Evolutionary conservation across 805 yeast genomes (phyloP).

Genomic region (Candida adriatica): DNA sequence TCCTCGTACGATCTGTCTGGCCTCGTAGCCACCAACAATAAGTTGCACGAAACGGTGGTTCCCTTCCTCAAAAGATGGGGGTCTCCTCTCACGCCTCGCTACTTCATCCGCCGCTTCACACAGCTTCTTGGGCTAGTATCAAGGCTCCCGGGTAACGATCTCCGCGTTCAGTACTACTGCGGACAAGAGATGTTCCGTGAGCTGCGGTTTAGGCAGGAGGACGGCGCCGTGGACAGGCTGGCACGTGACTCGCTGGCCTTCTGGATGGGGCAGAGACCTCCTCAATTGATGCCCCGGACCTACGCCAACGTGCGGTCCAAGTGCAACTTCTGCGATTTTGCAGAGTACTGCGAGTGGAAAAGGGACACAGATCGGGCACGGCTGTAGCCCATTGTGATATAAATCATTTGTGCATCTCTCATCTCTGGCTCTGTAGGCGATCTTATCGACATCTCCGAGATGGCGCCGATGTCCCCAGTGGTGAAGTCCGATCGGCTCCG

Average conservation of each 20-base stretch:
- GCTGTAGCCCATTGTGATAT: too few species aligned
- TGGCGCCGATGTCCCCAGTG: too few species aligned
- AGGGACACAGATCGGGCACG: slow-evolving; percentile 7
- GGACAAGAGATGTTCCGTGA: slow-evolving; percentile 36
- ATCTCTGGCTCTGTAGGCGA: too few species aligned
- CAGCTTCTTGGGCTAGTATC: slow-evolving; percentile 35
- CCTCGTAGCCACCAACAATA: neutral
- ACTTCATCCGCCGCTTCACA: slow-evolving; percentile 47
- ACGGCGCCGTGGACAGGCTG: slow-evolving; percentile 23
- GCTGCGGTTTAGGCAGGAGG: slow-evolving; percentile 32
- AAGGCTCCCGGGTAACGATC: slow-evolving; percentile 29
- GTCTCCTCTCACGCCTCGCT: slow-evolving; percentile 47
- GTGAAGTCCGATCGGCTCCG: too few species aligned
- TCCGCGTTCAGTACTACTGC: slow-evolving; percentile 48
- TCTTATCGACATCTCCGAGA: too few species aligned
- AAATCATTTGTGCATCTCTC: too few species aligned
- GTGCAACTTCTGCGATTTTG: slow-evolving; percentile 53
- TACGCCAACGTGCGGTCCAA: slow-evolving; percentile 28
- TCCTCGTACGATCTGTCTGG: neutral
- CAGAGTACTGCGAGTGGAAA: slow-evolving; percentile 35
- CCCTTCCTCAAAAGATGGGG: slow-evolving; percentile 34
- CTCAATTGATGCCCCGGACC: slow-evolving; percentile 34
- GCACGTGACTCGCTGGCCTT: slow-evolving; percentile 33
- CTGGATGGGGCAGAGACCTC: slow-evolving; percentile 55
- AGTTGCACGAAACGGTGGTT: neutral